Evolutionary conservation across 208 protist genomes (phyloP).

Genomic region (Angomonas deanei): DNA sequence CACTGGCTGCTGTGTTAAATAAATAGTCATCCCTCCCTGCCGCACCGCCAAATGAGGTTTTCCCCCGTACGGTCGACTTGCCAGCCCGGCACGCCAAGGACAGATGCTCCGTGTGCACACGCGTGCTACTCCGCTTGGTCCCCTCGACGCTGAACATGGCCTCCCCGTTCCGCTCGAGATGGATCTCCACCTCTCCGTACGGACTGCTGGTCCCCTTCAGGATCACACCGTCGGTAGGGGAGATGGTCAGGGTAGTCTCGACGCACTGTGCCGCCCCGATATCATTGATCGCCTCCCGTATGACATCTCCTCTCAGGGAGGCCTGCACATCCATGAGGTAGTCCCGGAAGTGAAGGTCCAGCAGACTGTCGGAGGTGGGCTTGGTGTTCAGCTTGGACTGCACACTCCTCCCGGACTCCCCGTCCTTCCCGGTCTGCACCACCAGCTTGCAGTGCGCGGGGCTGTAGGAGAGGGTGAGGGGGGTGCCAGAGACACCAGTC

Average conservation of each 20-base stretch:
- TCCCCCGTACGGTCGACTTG: background rate
- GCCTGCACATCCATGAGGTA: conserved; percentile 31
- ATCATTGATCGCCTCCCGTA: conserved; percentile 61
- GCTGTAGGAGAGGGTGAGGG: conserved; percentile 42
- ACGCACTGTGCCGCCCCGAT: conserved; percentile 52
- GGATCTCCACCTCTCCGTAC: conserved; percentile 44
- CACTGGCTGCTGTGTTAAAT: conserved; percentile 1
- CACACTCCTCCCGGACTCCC: conserved; percentile 22
- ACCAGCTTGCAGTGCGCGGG: conserved; percentile 45
- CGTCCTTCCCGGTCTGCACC: conserved; percentile 46
- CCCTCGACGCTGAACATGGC: conserved; percentile 27
- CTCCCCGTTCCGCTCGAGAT: conserved; percentile 31
- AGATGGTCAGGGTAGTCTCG: conserved; percentile 28
- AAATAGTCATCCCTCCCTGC: conserved; percentile 3
- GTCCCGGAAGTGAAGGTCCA: conserved; percentile 68
- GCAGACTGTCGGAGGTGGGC: conserved; percentile 37
- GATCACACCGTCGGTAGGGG: conserved; percentile 30
- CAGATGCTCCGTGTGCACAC: conserved; percentile 59
- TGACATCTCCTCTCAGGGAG: conserved; percentile 39
- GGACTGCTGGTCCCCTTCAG: conserved; percentile 50
- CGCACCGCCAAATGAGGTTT: conserved; percentile 8
- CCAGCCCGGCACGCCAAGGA: conserved; percentile 50
- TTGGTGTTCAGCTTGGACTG: conserved; percentile 63
- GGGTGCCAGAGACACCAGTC: background rate
- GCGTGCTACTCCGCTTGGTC: conserved; percentile 24